Base-by-base conservation (phyloP, 2,329 filamentous ascomycete species). In the Colletotrichum nymphaeae region DNA sequence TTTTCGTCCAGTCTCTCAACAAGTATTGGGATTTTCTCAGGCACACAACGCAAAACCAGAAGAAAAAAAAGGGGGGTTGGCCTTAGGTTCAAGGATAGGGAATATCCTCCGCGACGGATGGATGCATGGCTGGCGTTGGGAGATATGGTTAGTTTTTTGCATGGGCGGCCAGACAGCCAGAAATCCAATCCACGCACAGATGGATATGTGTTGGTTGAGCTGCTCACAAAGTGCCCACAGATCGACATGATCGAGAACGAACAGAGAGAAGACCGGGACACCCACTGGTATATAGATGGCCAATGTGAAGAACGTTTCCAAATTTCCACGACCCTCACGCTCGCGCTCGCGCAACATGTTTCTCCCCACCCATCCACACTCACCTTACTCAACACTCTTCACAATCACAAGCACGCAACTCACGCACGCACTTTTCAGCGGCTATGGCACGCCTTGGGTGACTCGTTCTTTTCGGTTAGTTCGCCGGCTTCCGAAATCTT, bases 101-200 rank as follows among this genome's bases (percentile, higher is more conserved):
- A 58, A 74, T 67, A 60, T 64, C 53, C 63, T 72, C 52, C 58
- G 58, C 59, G 69, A 59, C 8, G 63, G 72, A 56, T 55, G 68
- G 55, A 63, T 74, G 73, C 73, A 75, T 73, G 66, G 63, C 66
- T 62, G 73, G 73, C 73, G 73, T 75, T 75, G 66, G 49, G 66
- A 69, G 59, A 73, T 63, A 53, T 70, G 70, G 70, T 74, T 69
- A 58, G 68, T 67, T 73, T 72, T 59, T 59, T 55, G 63, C 66
- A 64, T 70, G 73, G 65, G 59, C 69, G 53, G 52, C 69, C 35
- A 55, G 69, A 26, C 58, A 35, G 58, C 22, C 52, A 42, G 35
- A 28, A 64, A 57, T 59, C 35, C 69, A 64, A 62, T 59, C 46
- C 58, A 68, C 58, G 53, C 53, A 59, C 32, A 30, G 26, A n/a